phyloP scores from a whole-genome alignment of 805 yeast species.

The Priceomyces melissophilus region DNA sequence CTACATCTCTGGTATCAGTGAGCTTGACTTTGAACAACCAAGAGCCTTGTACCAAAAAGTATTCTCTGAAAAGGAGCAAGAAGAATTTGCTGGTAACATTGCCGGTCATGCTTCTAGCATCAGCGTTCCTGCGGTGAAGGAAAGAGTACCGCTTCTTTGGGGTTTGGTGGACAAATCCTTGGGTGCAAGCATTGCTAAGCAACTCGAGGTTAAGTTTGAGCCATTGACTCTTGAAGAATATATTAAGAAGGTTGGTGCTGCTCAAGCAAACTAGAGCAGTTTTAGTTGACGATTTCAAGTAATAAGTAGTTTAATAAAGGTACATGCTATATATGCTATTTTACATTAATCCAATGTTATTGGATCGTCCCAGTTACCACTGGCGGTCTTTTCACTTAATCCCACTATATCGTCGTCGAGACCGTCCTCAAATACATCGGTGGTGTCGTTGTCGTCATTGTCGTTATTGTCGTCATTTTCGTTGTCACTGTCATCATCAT shows the following conservation, averaged over 20 bases:
- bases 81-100: slow-evolving; percentile 33
- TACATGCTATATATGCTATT: background rate
- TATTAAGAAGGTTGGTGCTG: slow-evolving; percentile 20
- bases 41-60: slow-evolving; percentile 41
- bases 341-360: slow-evolving; percentile 28
- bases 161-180: slow-evolving; percentile 40
- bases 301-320: no score
- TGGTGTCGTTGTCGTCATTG: slow-evolving; percentile 1
- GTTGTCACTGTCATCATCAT: slow-evolving; percentile 8
- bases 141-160: slow-evolving; percentile 38
- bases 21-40: slow-evolving; percentile 47
- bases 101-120: slow-evolving; percentile 37
- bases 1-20: slow-evolving; percentile 39
- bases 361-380: slow-evolving; percentile 40
- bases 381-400: slow-evolving; percentile 9
- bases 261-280: slow-evolving; percentile 11
- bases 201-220: slow-evolving; percentile 35
- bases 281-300: no score
- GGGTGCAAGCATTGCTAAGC: slow-evolving; percentile 40
- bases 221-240: slow-evolving; percentile 33
- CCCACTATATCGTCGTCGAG: slow-evolving; percentile 25
- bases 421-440: slow-evolving; percentile 26
- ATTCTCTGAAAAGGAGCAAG: slow-evolving; percentile 26
- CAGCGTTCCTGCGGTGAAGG: slow-evolving; percentile 25
- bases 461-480: background rate